A percentile compares a stretch with the other conserved stretches of the same genome.
phyloP scores from a whole-genome alignment of 805 yeast species.

The Candida hispaniensis region DNA sequence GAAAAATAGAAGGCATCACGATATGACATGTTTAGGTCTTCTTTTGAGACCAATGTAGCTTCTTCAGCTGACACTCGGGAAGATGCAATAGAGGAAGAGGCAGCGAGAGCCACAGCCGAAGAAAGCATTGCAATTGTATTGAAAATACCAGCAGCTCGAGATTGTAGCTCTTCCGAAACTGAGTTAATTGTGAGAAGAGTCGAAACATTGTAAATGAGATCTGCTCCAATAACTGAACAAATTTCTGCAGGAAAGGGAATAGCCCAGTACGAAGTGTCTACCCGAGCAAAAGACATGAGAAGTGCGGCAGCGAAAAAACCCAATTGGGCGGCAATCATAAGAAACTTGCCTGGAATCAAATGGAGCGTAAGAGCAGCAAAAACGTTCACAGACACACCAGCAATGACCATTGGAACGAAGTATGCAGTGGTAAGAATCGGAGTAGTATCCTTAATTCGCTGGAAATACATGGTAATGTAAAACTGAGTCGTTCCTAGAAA shows the following conservation, averaged over 20 bases:
- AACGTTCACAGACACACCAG: constrained; percentile 35
- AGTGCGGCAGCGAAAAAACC: constrained; percentile 33
- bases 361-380: constrained; percentile 41
- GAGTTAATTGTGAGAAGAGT: constrained; percentile 36
- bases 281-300: constrained; percentile 35
- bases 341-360: constrained; percentile 33
- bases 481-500: constrained; percentile 35
- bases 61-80: constrained; percentile 15
- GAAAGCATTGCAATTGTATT: constrained; percentile 37
- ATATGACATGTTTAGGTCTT: constrained; percentile 18
- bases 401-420: constrained; percentile 35
- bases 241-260: constrained; percentile 38
- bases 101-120: constrained; percentile 35
- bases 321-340: constrained; percentile 30
- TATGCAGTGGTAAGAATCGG: constrained; percentile 37
- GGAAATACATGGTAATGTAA: constrained; percentile 37
- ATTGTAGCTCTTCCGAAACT: constrained; percentile 33
- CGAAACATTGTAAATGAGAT: constrained; percentile 37
- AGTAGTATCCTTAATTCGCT: constrained; percentile 31
- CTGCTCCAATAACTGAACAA: constrained; percentile 38
- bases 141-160: constrained; percentile 41
- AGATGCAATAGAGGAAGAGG: constrained; percentile 32
- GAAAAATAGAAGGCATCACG: constrained; percentile 33
- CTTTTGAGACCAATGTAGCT: constrained; percentile 18
- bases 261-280: constrained; percentile 33